A percentile compares a stretch with the other conserved stretches of the same genome.
phyloP scores from a whole-genome alignment of 495 filamentous ascomycete genomes.

The Apodospora peruviana region DNA sequence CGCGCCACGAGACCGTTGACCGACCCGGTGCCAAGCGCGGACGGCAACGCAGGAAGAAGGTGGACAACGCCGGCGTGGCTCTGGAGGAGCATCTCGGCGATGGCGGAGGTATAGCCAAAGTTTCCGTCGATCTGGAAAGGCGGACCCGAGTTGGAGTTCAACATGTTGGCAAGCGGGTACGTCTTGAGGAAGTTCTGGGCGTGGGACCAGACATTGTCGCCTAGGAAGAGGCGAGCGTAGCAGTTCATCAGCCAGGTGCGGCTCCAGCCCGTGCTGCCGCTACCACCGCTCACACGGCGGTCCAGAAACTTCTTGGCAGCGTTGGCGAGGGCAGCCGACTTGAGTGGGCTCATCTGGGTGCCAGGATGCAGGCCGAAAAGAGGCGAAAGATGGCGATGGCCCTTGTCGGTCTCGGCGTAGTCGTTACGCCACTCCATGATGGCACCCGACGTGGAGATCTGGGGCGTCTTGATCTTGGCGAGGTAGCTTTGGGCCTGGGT shows the following conservation, averaged over 20 bases:
- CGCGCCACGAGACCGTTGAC: neutral
- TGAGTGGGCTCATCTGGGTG: slow-evolving; percentile 1
- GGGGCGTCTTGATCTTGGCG: slow-evolving; percentile 15
- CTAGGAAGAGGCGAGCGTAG: slow-evolving; percentile 34
- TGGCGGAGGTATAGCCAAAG: slow-evolving; percentile 27
- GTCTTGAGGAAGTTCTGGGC: slow-evolving; percentile 31
- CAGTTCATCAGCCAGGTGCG: slow-evolving; percentile 46
- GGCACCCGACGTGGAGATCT: slow-evolving; percentile 25
- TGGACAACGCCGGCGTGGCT: neutral
- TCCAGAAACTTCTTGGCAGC: slow-evolving; percentile 29
- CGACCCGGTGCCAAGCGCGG: neutral
- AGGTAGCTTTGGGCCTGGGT: neutral
- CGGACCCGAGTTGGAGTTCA: slow-evolving; percentile 29
- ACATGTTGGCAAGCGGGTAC: slow-evolving; percentile 36
- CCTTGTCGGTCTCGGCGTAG: slow-evolving; percentile 40
- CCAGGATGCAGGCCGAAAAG: slow-evolving; percentile 39
- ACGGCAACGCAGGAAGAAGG: neutral
- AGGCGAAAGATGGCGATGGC: slow-evolving; percentile 46
- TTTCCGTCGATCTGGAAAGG: slow-evolving; percentile 47
- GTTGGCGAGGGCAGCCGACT: slow-evolving; percentile 7
- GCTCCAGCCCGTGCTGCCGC: slow-evolving; percentile 46
- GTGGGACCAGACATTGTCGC: slow-evolving; percentile 30
- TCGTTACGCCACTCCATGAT: slow-evolving; percentile 46
- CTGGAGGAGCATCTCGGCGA: neutral
- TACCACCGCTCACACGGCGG: slow-evolving; percentile 20